Conservation (phyloP, 2,329 filamentous ascomycete species). For the Xylariaceae sp. region DNA sequence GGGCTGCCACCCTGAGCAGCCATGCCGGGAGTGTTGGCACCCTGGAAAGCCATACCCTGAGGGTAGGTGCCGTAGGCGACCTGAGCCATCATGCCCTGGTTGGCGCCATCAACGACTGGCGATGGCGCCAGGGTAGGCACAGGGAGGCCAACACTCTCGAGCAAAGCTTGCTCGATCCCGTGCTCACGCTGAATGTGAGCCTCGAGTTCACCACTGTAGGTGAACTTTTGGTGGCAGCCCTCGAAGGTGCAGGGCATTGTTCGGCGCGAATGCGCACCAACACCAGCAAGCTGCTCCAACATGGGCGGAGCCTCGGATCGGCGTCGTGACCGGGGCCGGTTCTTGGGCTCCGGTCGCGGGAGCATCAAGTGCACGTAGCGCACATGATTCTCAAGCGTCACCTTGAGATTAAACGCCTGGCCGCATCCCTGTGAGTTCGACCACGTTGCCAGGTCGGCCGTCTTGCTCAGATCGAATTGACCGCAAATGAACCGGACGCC, state of each 20-base stretch:
- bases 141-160: slow-evolving; percentile 9
- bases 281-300: slow-evolving; percentile 42
- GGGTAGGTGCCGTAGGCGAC: too few species aligned
- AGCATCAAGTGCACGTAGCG: slow-evolving; percentile 72
- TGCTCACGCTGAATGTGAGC: slow-evolving; percentile 38
- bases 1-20: too few species aligned
- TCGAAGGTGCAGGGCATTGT: slow-evolving; percentile 40
- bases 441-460: slow-evolving; percentile 60
- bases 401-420: slow-evolving; percentile 69
- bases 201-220: slow-evolving; percentile 47
- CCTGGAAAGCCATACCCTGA: too few species aligned
- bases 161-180: slow-evolving; percentile 22
- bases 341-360: slow-evolving; percentile 37
- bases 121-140: slow-evolving; percentile 3
- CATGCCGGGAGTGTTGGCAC: too few species aligned
- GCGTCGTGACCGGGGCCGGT: slow-evolving; percentile 14
- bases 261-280: slow-evolving; percentile 37
- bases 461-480: slow-evolving; percentile 53
- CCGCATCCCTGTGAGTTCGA: slow-evolving; percentile 64
- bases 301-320: slow-evolving; percentile 26
- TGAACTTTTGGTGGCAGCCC: slow-evolving; percentile 44
- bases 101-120: not conserved
- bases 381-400: slow-evolving; percentile 76
- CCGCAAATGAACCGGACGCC: slow-evolving; percentile 77
- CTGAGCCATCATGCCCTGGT: too few species aligned